Evolutionary conservation across 768 basidiomycete species (phyloP).

Genomic region (Boletellus ananas): DNA sequence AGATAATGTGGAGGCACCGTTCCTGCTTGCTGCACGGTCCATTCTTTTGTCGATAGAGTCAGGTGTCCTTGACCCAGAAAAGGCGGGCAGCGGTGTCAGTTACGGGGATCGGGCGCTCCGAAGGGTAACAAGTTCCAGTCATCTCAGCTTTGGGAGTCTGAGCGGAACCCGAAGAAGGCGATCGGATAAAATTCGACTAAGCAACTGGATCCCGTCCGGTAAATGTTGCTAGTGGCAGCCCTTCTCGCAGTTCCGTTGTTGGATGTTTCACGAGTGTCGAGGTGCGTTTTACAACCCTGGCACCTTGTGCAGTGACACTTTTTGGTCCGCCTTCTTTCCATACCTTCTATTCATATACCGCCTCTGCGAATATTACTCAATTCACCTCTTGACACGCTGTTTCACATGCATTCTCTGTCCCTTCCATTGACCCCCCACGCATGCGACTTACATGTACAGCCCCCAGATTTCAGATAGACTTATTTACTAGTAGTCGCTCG

Average conservation of each 20-base stretch:
- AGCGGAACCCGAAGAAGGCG: constrained; percentile 60
- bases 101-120: constrained; percentile 93
- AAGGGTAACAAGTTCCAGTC: constrained; percentile 87
- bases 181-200: constrained; percentile 57
- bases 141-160: constrained; percentile 80
- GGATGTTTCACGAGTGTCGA: not conserved
- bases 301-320: constrained; percentile 3
- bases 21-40: constrained; percentile 79
- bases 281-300: constrained; percentile 14
- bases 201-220: constrained; percentile 56
- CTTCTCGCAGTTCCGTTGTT: not conserved
- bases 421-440: constrained; percentile 4
- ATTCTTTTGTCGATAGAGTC: constrained; percentile 90
- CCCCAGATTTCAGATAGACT: not conserved
- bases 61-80: constrained; percentile 87
- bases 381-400: constrained; percentile 8
- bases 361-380: constrained; percentile 6
- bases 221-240: constrained; percentile 56
- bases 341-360: constrained; percentile 26
- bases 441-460: too few species aligned
- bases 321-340: constrained; percentile 13
- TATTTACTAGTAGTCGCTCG: constrained; percentile 19
- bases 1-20: constrained; percentile 93
- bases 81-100: constrained; percentile 90
- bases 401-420: constrained; percentile 7